A percentile compares a stretch with the other conserved stretches of the same genome.
Conservation (phyloP, 345 rosid species). For the Luvunga scandens region DNA sequence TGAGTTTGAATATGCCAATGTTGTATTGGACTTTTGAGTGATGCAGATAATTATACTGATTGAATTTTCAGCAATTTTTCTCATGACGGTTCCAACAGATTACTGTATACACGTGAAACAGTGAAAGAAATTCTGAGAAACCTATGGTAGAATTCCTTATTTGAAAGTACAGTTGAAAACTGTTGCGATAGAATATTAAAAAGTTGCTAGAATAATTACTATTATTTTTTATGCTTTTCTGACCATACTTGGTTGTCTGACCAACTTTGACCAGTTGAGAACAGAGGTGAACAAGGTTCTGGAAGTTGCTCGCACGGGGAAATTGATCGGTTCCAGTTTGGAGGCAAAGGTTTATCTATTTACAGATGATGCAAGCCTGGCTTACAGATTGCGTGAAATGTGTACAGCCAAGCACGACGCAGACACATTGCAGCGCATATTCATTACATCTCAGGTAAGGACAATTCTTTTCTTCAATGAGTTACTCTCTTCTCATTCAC, state of each 20-base stretch:
- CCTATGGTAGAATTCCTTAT: background rate
- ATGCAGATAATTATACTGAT: background rate
- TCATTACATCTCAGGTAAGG: slow-evolving; percentile 88
- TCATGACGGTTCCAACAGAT: background rate
- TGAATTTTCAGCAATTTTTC: background rate
- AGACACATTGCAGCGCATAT: slow-evolving; percentile 69
- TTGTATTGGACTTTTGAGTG: background rate
- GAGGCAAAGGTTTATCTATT: slow-evolving; percentile 83
- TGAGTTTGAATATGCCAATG: background rate
- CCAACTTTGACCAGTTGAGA: slow-evolving; percentile 57
- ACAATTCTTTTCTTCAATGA: background rate
- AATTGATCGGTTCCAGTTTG: slow-evolving; percentile 88
- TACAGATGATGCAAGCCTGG: slow-evolving; percentile 52
- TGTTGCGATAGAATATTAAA: background rate
- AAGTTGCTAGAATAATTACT: background rate
- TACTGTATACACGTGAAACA: background rate
- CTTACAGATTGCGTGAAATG: slow-evolving; percentile 50
- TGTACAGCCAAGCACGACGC: slow-evolving; percentile 60
- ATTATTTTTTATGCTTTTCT: background rate
- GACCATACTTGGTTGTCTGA: slow-evolving; percentile 12
- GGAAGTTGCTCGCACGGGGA: slow-evolving; percentile 79
- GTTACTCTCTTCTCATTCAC: background rate
- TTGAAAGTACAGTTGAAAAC: background rate
- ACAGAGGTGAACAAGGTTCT: slow-evolving; percentile 92
- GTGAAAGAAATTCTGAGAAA: background rate